These are phyloP conservation scores for Hymenoscyphus scutula DNA, from an alignment of 2,329 filamentous ascomycete species.

Conservation along the genomic window DNA sequence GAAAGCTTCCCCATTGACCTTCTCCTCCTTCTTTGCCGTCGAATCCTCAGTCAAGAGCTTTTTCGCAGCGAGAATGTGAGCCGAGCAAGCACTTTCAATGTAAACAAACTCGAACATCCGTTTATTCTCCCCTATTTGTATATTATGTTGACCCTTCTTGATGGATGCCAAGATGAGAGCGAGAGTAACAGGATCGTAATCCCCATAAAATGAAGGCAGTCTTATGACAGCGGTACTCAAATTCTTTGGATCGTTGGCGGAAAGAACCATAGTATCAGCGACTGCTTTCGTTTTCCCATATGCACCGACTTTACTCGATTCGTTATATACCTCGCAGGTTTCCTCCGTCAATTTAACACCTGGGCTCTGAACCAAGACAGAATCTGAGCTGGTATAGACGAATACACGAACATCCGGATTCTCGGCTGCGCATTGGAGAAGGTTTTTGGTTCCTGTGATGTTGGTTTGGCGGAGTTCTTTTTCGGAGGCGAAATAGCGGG, in stretches of 20 bases:
- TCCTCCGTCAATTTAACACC: constrained; percentile 30
- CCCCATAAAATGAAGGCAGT: constrained; percentile 38
- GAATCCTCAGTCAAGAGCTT: constrained; percentile 8
- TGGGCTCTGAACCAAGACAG: constrained; percentile 33
- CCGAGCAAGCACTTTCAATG: constrained; percentile 49
- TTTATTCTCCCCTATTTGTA: constrained; percentile 49
- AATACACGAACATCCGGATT: constrained; percentile 30
- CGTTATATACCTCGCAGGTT: constrained; percentile 27
- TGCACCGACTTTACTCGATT: constrained; percentile 29
- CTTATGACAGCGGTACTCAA: constrained; percentile 24
- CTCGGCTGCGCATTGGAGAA: constrained; percentile 30
- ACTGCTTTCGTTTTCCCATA: constrained; percentile 35
- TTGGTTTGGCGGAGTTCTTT: constrained; percentile 33
- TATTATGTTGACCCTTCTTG: constrained; percentile 44
- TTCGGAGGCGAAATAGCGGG: constrained; percentile 23
- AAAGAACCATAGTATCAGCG: constrained; percentile 35
- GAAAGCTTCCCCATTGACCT: constrained; percentile 36
- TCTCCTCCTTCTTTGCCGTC: background rate
- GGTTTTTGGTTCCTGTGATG: constrained; percentile 34
- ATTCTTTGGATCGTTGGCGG: constrained; percentile 33
- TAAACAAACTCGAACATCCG: constrained; percentile 54
- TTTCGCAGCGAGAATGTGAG: constrained; percentile 46
- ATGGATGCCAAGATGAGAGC: constrained; percentile 2
- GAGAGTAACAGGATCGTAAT: constrained; percentile 22
- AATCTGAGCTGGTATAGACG: constrained; percentile 37